Evolutionary conservation across 2,329 filamentous ascomycete species (phyloP).

Genomic region (Botryotinia calthae): DNA sequence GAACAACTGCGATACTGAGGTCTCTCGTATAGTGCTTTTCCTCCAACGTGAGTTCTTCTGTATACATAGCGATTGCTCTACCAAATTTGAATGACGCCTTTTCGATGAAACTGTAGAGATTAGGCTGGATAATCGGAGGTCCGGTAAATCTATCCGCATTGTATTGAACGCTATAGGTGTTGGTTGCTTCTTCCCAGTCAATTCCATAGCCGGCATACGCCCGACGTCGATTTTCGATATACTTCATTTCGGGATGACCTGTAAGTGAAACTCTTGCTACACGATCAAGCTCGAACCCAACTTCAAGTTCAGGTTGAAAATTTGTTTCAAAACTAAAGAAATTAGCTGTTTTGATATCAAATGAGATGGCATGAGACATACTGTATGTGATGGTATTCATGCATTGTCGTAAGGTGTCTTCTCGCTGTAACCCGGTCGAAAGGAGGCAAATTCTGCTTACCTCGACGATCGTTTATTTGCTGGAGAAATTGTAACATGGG

Average conservation of each 20-base stretch:
- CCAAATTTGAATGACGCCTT: slow-evolving; percentile 30
- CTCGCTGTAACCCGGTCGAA: background rate
- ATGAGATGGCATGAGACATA: background rate
- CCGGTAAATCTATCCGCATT: slow-evolving; percentile 24
- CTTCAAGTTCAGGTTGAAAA: background rate
- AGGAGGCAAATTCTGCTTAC: background rate
- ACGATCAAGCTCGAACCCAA: background rate
- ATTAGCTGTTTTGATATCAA: background rate
- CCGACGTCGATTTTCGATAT: slow-evolving; percentile 20
- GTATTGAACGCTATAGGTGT: slow-evolving; percentile 27
- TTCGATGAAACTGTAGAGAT: slow-evolving; percentile 28
- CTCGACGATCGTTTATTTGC: background rate
- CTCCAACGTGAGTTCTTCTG: slow-evolving; percentile 5
- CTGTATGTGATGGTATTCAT: slow-evolving; percentile 10
- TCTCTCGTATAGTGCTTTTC: background rate
- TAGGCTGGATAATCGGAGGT: slow-evolving; percentile 32
- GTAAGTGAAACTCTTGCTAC: slow-evolving; percentile 30
- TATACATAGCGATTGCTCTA: slow-evolving; percentile 23
- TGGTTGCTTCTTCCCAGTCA: background rate
- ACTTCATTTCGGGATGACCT: slow-evolving; percentile 36
- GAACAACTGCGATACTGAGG: background rate
- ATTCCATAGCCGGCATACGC: background rate
- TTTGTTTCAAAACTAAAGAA: background rate
- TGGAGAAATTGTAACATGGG: slow-evolving; percentile 1
- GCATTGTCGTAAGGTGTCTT: background rate